phyloP scores from a whole-genome alignment of 768 basidiomycete genomes.

The Phaeotremella fagi region DNA sequence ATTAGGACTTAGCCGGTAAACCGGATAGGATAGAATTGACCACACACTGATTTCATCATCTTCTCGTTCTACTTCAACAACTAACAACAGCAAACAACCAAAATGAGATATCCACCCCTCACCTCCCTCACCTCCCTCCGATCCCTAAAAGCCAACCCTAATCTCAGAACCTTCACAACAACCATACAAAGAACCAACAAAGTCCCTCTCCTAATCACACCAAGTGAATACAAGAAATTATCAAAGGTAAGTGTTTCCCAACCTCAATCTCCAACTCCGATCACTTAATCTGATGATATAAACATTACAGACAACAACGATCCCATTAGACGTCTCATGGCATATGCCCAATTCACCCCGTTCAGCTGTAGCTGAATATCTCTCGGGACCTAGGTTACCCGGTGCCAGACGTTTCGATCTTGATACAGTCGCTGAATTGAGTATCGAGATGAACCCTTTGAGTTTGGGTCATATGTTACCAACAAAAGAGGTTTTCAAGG shows the following conservation, averaged over 20 bases:
- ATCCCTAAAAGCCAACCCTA: no score
- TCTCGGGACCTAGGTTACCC: conserved; percentile 60
- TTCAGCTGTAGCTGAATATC: conserved; percentile 65
- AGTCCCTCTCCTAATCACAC: conserved; percentile 47
- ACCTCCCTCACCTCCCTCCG: neutral
- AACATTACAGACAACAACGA: conserved; percentile 16
- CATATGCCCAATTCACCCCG: conserved; percentile 86
- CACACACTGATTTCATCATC: no score
- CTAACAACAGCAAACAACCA: neutral
- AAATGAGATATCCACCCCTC: neutral
- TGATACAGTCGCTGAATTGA: conserved; percentile 59
- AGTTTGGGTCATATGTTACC: conserved; percentile 96
- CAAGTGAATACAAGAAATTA: conserved; percentile 43
- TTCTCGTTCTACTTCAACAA: no score
- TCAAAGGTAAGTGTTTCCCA: conserved; percentile 30
- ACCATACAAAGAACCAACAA: neutral
- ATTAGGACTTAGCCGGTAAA: no score
- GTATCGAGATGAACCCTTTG: conserved; percentile 63
- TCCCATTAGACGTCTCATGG: conserved; percentile 76
- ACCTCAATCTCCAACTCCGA: conserved; percentile 1
- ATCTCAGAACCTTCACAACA: neutral
- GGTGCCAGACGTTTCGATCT: conserved; percentile 71
- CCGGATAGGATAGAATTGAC: no score
- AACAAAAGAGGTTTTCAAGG: conserved; percentile 61
- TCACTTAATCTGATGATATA: neutral